Base-by-base conservation (phyloP, 2,329 filamentous ascomycete species). In the Penicillium sp. region DNA sequence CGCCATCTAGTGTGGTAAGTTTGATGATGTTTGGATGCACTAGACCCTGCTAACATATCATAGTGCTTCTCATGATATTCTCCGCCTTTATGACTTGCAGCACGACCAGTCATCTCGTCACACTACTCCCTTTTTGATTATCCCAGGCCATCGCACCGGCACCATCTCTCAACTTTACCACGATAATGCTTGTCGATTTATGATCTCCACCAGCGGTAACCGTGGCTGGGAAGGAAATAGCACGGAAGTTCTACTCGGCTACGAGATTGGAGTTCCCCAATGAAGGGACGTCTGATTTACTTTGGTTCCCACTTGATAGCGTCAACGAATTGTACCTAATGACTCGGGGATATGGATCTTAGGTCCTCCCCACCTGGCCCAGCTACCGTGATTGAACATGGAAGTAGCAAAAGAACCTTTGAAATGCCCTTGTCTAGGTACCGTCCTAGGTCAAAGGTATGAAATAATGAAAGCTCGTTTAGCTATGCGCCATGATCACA, bases 81-180 rank as follows among this genome's bases (percentile, higher is more conserved):
- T 99, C 14, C 86, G 95, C 3, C 83, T 99, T 0, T 99, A 98
- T 72, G 95, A 99, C 70, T 80, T 98, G 19, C 86, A 86, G 46
- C 85, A 90, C 51, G 83, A 85, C 31, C 81, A 84, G 25, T 77
- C 82, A 1, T 80, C 83, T 39, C 91, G 88, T 68, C 89, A 92
- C 70, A 88, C 89, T 0, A 92, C 96, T 0, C 95, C 95, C 0
- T 99, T 98, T 74, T 83, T 96, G n/a, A 97, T 99, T 64, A 88
- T 99, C 25, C 95, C 95, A 0, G 95, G 95, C 0, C 95, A 89
- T 69, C 81, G 92, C 16, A 93, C 93, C 0, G 93, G 93, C 45
- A 91, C 96, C 43, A 93, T 97, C 43, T 91, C 89, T 0, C 87
- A 89, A 59, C 78, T 98, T 10, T 95, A 93, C 69, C 82, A 97